Percentiles rank a stretch among this genome's conserved stretches.
Conservation (phyloP, 805 yeast species). For the Nakazawaea ishiwadae region DNA sequence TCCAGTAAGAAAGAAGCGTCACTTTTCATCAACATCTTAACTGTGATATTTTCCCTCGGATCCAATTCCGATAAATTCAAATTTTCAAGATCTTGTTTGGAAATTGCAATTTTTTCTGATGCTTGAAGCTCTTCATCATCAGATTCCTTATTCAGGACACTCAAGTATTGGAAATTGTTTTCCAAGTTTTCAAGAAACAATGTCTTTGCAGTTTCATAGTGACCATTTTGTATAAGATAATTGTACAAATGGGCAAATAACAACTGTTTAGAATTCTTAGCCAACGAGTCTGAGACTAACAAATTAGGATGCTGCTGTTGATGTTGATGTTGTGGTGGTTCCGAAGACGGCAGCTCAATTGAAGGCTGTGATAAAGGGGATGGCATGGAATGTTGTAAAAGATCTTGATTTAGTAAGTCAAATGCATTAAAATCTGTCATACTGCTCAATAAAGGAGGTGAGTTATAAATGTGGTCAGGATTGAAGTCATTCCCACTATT, state of each 20-base stretch:
- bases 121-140: slow-evolving; percentile 13
- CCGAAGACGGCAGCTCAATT: background rate
- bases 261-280: slow-evolving; percentile 44
- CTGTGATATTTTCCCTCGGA: slow-evolving; percentile 17
- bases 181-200: slow-evolving; percentile 24
- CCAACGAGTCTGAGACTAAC: slow-evolving; percentile 34
- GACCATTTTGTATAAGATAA: slow-evolving; percentile 41
- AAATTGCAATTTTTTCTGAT: slow-evolving; percentile 16
- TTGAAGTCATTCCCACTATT: background rate
- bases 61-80: slow-evolving; percentile 1
- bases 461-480: slow-evolving; percentile 1
- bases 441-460: background rate
- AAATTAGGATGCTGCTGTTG: slow-evolving; percentile 1
- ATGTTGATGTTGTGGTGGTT: background rate
- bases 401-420: slow-evolving; percentile 1
- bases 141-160: slow-evolving; percentile 12
- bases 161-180: slow-evolving; percentile 7
- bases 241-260: slow-evolving; percentile 49
- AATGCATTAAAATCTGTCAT: slow-evolving; percentile 3
- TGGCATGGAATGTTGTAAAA: slow-evolving; percentile 1
- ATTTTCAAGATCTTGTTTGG: slow-evolving; percentile 2
- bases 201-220: slow-evolving; percentile 44
- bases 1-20: slow-evolving; percentile 46
- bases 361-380: background rate
- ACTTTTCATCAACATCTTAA: slow-evolving; percentile 36